Base-by-base conservation (phyloP, 805 yeast species). In the Starmera amethionina region DNA sequence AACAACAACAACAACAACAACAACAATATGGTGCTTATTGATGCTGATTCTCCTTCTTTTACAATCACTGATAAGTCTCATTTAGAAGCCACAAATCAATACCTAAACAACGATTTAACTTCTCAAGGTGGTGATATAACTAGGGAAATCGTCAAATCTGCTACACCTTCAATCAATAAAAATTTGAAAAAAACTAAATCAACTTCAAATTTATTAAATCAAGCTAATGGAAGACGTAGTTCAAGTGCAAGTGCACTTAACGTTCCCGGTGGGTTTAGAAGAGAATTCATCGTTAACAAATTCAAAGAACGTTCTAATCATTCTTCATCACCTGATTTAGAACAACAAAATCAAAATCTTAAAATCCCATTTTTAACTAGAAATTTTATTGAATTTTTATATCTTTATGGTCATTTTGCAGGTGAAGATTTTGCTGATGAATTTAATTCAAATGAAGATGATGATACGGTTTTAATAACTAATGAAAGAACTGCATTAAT, bases 391-490 rank as follows among this genome's bases (percentile, higher is more conserved):
- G 93, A 84, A 56, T 84, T 84, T 52, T 63, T 84, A 36, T 78
- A 83, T 46, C 69, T 84, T 8, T 84, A 84, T 58, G 94, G 94
- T 7, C 90, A 84, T 63, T 84, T 84, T 60, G 93, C 93, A 3
- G 94, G 94, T 55, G 93, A 83, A 59, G 75, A 79, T 32, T 68
- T 83, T 40, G 90, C 54, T 22, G 77, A 68, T 36, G 75, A 68
- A 29, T 29, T 29, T 3, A 12, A 11, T 36, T 64, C 62, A 19
- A 51, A 63, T 2, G 30, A 32, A 18, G 28, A 15, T 9, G 27
- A 50, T 33, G 52, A 45, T 45, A 54, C 18, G 3, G 19, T 18
- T 15, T 22, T 15, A 31, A 35, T 34, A 11, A 40, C 43, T 9
- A 51, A 58, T 32, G 65, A 61, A 37, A 43, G 34, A 9, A 41